These are phyloP conservation scores for Mycena belliarum DNA, from an alignment of 768 basidiomycete genomes.

Conservation along the genomic window DNA sequence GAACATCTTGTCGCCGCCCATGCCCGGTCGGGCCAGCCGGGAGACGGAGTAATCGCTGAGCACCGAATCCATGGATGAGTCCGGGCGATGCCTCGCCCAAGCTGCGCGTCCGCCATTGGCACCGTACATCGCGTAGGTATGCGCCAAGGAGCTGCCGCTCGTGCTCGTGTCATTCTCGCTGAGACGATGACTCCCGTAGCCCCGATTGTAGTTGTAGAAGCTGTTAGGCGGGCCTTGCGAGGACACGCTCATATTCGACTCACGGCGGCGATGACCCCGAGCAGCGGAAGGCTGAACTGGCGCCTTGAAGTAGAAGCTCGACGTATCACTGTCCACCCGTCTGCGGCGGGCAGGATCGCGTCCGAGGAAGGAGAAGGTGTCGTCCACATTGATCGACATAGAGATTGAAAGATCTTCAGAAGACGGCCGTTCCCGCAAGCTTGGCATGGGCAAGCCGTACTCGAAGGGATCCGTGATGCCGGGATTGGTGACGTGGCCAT, in stretches of 20 bases:
- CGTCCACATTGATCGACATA: slow-evolving; percentile 63
- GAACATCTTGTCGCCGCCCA: slow-evolving; percentile 92
- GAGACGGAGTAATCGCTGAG: slow-evolving; percentile 62
- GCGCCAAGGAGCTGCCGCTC: slow-evolving; percentile 58
- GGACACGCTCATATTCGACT: slow-evolving; percentile 56
- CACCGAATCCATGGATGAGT: slow-evolving; percentile 64
- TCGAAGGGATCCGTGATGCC: slow-evolving; percentile 76
- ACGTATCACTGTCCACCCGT: slow-evolving; percentile 74
- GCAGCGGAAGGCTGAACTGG: slow-evolving; percentile 37
- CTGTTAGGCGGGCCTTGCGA: slow-evolving; percentile 69
- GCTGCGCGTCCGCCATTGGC: slow-evolving; percentile 55
- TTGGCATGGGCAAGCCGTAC: slow-evolving; percentile 51
- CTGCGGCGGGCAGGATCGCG: slow-evolving; percentile 35
- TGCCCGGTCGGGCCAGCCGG: slow-evolving; percentile 65
- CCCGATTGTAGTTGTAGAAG: slow-evolving; percentile 75
- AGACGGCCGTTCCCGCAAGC: slow-evolving; percentile 52
- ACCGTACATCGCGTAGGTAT: slow-evolving; percentile 56
- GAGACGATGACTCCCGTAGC: slow-evolving; percentile 50
- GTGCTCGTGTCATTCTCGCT: slow-evolving; percentile 52
- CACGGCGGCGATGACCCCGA: slow-evolving; percentile 58
- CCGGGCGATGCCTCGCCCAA: slow-evolving; percentile 60
- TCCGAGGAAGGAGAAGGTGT: slow-evolving; percentile 68
- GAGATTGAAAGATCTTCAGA: slow-evolving; percentile 61
- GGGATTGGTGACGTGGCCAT: slow-evolving; percentile 63
- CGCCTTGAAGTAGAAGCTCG: slow-evolving; percentile 73